Evolutionary conservation across 768 basidiomycete species (phyloP), one percentile per base, ranked within the genome.

Genomic region (Macrolepiota fuliginosa): DNA sequence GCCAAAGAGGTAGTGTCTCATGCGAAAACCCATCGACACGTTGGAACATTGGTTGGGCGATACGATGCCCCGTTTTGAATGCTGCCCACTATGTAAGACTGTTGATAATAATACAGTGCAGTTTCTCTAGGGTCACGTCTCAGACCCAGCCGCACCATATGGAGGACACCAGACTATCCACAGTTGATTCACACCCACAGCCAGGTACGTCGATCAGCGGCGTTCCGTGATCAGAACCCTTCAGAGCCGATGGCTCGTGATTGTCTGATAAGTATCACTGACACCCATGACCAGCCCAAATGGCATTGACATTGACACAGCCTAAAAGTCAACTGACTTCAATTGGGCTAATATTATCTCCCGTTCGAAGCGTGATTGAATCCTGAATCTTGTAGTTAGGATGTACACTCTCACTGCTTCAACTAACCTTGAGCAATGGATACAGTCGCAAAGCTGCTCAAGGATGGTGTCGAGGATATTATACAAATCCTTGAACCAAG

Each of bases 1-100:
- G 86, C 92, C 10, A 79, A 74, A 58, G 82, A 88, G 2, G 84
- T 94, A 1, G 81, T 93, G 1, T 73, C 81, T 3, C 79, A 78
- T 55, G 92, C 93, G 1, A 75, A 85, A 65, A 68, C 75, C 56
- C 72, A 80, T 25, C 58, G 22, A 4, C 79, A 77, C 1, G 64
- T 83, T 4, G 91, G 92, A 7, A 83, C 75, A 0, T 57, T 67
- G 0, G 73, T 92, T 22, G 63, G 68, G 9, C 67, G 74, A 56
- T 87, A 83, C 66, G 85, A 49, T 17, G 12, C 25, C 12, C 22
- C 47, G 19, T 12, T 49, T 22, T 49, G 47, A 49, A 24, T 12
- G 15, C 25, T 49, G 22, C 3, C 13, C 10, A 4, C 47, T 4
- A 22, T 27, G 11, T 24, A 49, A 22, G 22, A 1, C 10, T 49